Conservation (phyloP, 257 asterid genomes). For the Agastache rugosa region DNA sequence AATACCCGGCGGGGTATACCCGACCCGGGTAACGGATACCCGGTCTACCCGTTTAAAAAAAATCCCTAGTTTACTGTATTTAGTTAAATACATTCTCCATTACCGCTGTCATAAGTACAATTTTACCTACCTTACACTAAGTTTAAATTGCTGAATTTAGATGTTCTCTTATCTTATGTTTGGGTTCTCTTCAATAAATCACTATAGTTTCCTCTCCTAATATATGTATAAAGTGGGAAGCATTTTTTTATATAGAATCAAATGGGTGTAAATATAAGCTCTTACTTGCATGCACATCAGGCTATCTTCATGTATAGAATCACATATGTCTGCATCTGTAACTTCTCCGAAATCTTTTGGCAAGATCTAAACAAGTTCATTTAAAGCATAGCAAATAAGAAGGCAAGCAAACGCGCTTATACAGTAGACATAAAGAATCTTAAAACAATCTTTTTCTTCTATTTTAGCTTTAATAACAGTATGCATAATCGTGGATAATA, state of each 20-base stretch:
- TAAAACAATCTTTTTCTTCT: conserved; percentile 1
- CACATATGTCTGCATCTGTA: conserved; percentile 34
- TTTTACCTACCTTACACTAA: not conserved
- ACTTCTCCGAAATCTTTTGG: conserved; percentile 35
- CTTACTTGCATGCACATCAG: conserved; percentile 63
- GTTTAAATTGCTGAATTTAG: not conserved
- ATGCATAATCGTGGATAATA: too few relatives aligned
- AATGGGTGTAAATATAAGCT: not conserved
- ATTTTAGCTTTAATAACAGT: too few relatives aligned
- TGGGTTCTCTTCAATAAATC: not conserved
- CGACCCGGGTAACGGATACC: too few relatives aligned
- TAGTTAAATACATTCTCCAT: not conserved
- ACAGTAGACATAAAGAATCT: conserved; percentile 14
- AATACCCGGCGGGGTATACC: too few relatives aligned
- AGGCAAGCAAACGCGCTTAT: conserved; percentile 3
- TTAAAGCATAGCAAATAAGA: conserved; percentile 10
- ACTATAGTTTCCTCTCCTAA: not conserved
- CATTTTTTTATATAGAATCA: not conserved
- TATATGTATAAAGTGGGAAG: not conserved
- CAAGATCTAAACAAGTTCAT: conserved; percentile 40
- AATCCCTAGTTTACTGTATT: too few relatives aligned
- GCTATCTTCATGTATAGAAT: conserved; percentile 54
- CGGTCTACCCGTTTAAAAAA: too few relatives aligned
- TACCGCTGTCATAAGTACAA: not conserved
- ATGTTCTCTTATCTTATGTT: not conserved